Conservation (phyloP, 192 early-diverging fungal species). For the Kickxella alabastrina region DNA sequence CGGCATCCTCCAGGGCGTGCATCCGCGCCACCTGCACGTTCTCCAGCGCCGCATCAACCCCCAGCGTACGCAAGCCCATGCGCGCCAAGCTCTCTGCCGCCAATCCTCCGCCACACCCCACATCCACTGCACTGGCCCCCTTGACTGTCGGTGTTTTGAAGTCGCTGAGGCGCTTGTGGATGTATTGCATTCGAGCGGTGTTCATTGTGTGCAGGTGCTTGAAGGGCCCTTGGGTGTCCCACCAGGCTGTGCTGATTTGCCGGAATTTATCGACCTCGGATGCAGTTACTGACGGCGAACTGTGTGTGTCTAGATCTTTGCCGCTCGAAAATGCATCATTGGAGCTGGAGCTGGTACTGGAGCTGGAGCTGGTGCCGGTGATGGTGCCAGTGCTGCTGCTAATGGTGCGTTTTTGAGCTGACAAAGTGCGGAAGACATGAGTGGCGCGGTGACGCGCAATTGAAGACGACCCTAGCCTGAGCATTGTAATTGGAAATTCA, state of each 20-base stretch:
- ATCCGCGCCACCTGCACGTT: conserved; percentile 75
- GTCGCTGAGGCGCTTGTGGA: conserved; percentile 55
- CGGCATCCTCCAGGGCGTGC: conserved; percentile 69
- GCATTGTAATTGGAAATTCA: too few relatives aligned
- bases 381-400: background rate
- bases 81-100: conserved; percentile 81
- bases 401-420: background rate
- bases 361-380: background rate
- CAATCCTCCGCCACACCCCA: conserved; percentile 94
- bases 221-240: conserved; percentile 83
- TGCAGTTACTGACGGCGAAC: conserved; percentile 9
- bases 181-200: conserved; percentile 67
- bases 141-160: background rate
- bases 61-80: conserved; percentile 68
- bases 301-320: background rate
- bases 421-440: too few relatives aligned
- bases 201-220: conserved; percentile 80
- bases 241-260: conserved; percentile 67
- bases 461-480: too few relatives aligned
- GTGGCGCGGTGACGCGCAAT: too few relatives aligned
- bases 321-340: too few relatives aligned
- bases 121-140: conserved; percentile 64
- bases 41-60: conserved; percentile 81
- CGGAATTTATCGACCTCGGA: conserved; percentile 28
- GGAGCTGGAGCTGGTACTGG: too few relatives aligned